Base-by-base conservation (phyloP, 345 rosid species). In the Linum usitatissimum region DNA sequence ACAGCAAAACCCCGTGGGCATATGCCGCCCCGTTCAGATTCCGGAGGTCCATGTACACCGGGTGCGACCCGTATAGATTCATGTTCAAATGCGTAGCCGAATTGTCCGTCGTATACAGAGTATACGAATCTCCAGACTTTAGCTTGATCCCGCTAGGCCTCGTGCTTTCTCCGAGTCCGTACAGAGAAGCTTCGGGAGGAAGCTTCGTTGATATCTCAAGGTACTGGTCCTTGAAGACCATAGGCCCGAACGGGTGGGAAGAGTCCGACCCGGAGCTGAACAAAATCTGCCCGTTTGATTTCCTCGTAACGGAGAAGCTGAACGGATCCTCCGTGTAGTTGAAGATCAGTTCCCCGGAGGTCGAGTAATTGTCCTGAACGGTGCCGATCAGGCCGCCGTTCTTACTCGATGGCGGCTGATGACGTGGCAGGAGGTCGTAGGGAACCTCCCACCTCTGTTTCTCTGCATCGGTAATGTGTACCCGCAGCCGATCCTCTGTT, bases 211-310 rank as follows among this genome's bases (percentile, higher is more conserved):
- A 94, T 31, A 94, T 78, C 82, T 94, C 99, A 4, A 94, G 73
- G 85, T 94, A 94, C 56, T 94, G 99, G 66, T 94, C 99, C 64
- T 94, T 94, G 69, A 94, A 90, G 28, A 90, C 97, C 76, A 94
- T 61, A 60, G 71, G 69, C 6, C 90, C 83, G 64, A 75, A 86
- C 1, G 85, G 76, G 73, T 45, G 81, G 55, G 82, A 77, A 0
- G 59, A 75, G 28, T 42, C 75, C 4, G 88, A 69, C 74, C 84
- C 78, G 3, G 97, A 69, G 74, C 88, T 77, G 84, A 90, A 94
- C 64, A 94, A 91, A 53, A 80, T 81, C 63, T 90, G 64, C 20
- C 95, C 92, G 59, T 78, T 83, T 53, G 96, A 81, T 78, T 74
- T 84, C 53, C 99, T 79, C 70, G 78, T 84, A 36, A 94, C 99